These are phyloP conservation scores for Flagelloscypha sp. DNA, from an alignment of 768 basidiomycete species.

Conservation along the genomic window DNA sequence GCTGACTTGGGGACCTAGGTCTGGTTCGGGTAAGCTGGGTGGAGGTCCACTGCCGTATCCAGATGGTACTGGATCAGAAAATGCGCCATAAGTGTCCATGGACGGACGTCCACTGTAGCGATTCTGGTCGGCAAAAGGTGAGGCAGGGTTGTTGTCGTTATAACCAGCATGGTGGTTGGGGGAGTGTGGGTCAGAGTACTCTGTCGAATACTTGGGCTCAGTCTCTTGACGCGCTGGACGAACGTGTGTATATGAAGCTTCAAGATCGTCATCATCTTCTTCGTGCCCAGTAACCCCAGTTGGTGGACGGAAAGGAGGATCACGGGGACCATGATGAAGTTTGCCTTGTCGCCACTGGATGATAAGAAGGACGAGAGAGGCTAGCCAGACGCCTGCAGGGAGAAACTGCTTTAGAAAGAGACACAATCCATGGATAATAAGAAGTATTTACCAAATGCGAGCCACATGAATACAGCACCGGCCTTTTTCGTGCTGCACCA, in stretches of 20 bases:
- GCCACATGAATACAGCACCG: constrained; percentile 83
- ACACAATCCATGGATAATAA: neutral
- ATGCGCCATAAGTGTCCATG: constrained; percentile 86
- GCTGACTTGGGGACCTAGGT: constrained; percentile 54
- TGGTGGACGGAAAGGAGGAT: constrained; percentile 72
- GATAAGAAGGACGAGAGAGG: constrained; percentile 55
- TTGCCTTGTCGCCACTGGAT: constrained; percentile 74
- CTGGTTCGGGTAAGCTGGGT: constrained; percentile 31
- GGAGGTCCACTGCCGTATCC: constrained; percentile 48
- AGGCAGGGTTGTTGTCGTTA: constrained; percentile 16
- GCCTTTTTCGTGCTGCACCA: constrained; percentile 96
- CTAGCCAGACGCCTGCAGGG: constrained; percentile 62
- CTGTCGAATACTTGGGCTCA: too few relatives aligned
- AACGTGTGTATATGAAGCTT: constrained; percentile 43
- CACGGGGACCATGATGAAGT: constrained; percentile 39
- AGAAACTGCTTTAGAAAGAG: constrained; percentile 5
- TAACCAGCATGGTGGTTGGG: constrained; percentile 20
- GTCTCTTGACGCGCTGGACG: constrained; percentile 25
- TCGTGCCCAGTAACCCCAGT: constrained; percentile 32
- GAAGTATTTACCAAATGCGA: constrained; percentile 55
- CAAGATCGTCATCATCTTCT: constrained; percentile 48
- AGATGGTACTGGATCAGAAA: constrained; percentile 77
- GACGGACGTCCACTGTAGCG: constrained; percentile 52
- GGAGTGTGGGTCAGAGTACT: constrained; percentile 16
- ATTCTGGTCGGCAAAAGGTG: constrained; percentile 49